Conservation (phyloP, 2,329 filamentous ascomycete species). For the Rhinocladiella mackenziei region DNA sequence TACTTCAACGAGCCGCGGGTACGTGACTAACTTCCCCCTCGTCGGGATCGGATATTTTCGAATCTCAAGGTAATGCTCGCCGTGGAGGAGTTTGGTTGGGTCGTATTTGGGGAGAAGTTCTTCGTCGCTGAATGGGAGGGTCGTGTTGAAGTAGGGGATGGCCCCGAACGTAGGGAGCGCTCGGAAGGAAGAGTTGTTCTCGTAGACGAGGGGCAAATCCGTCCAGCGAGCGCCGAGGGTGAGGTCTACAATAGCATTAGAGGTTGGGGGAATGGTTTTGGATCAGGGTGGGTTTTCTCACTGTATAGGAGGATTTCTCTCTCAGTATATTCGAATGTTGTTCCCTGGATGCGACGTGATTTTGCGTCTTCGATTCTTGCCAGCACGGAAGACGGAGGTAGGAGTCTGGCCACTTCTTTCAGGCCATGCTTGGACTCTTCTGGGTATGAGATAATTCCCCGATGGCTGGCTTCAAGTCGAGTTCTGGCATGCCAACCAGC, state of each 20-base stretch:
- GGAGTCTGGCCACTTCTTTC: too few relatives aligned
- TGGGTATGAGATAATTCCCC: too few relatives aligned
- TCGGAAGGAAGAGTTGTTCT: constrained; percentile 89
- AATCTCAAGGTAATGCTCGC: constrained; percentile 96
- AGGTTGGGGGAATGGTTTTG: too few relatives aligned
- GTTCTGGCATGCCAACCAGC: constrained; percentile 90
- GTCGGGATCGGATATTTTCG: constrained; percentile 83
- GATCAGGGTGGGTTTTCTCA: too few relatives aligned
- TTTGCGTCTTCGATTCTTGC: constrained; percentile 72
- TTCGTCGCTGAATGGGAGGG: constrained; percentile 72
- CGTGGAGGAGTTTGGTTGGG: constrained; percentile 97
- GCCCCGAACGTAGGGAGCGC: constrained; percentile 79
- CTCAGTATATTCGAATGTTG: constrained; percentile 78
- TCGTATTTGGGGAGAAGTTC: constrained; percentile 92
- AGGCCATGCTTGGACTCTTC: too few relatives aligned
- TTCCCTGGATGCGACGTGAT: constrained; percentile 65
- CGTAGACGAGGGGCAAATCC: constrained; percentile 82
- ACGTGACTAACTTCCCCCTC: constrained; percentile 25
- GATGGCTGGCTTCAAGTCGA: too few relatives aligned
- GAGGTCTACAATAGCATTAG: too few relatives aligned
- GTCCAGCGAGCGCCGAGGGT: constrained; percentile 87
- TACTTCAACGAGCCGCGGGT: constrained; percentile 69
- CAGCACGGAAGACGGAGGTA: too few relatives aligned
- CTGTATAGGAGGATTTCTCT: constrained; percentile 91
- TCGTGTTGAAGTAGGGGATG: constrained; percentile 84